A percentile compares a stretch with the other conserved stretches of the same genome.
Evolutionary conservation across 2,329 filamentous ascomycete species (phyloP).

Genomic region (Pyrenophora tritici-repentis): DNA sequence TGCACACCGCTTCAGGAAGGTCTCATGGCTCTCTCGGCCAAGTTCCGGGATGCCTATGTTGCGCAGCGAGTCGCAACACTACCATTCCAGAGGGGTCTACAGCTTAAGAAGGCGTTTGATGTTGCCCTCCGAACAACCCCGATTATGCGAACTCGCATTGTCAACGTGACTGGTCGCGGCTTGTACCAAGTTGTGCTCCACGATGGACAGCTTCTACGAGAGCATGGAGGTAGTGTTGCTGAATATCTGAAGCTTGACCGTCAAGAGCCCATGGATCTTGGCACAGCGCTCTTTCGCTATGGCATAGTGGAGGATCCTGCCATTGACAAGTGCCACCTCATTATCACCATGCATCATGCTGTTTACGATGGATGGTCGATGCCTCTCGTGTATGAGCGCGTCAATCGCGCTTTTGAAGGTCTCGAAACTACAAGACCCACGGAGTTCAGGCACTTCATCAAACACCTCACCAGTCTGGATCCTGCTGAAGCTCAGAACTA

Average conservation of each 20-base stretch:
- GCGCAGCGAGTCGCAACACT: constrained; percentile 46
- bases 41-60: constrained; percentile 46
- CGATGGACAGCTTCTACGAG: constrained; percentile 35
- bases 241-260: constrained; percentile 45
- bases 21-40: constrained; percentile 48
- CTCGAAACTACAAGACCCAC: constrained; percentile 33
- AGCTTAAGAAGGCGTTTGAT: constrained; percentile 47
- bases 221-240: constrained; percentile 31
- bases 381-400: constrained; percentile 43
- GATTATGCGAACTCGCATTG: constrained; percentile 49
- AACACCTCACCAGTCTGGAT: constrained; percentile 53
- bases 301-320: constrained; percentile 38
- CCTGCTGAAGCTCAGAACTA: constrained; percentile 50
- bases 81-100: constrained; percentile 37
- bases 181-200: constrained; percentile 48
- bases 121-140: constrained; percentile 35
- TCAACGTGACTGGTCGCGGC: constrained; percentile 45
- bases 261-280: constrained; percentile 47
- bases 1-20: constrained; percentile 52
- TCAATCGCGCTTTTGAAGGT: constrained; percentile 40
- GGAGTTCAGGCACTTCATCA: constrained; percentile 56
- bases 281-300: constrained; percentile 46
- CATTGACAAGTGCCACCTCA: constrained; percentile 46
- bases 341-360: constrained; percentile 58
- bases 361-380: constrained; percentile 58